Percentiles rank a stretch among this genome's conserved stretches.
Conservation (phyloP, 768 basidiomycete species). For the Suillus tomentosus region DNA sequence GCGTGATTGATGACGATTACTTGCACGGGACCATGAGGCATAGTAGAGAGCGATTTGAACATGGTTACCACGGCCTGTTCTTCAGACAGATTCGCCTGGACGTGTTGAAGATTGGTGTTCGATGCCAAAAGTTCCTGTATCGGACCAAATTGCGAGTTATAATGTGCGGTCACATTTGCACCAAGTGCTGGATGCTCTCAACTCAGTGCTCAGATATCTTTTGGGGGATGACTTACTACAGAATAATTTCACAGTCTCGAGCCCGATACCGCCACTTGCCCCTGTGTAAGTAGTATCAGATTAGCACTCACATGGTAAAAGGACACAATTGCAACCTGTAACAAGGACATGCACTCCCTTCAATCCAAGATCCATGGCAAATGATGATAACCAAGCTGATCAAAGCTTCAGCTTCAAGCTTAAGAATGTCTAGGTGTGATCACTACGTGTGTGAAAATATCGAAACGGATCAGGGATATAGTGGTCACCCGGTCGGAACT, state of each 20-base stretch:
- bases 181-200: slow-evolving; percentile 53
- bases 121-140: slow-evolving; percentile 43
- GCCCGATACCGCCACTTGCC: slow-evolving; percentile 75
- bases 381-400: not conserved
- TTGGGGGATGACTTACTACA: slow-evolving; percentile 42
- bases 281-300: slow-evolving; percentile 38
- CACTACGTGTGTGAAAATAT: not conserved
- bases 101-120: slow-evolving; percentile 34
- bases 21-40: slow-evolving; percentile 53
- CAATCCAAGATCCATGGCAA: slow-evolving; percentile 58
- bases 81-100: slow-evolving; percentile 60
- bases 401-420: not conserved
- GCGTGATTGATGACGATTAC: slow-evolving; percentile 66
- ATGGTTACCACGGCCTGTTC: slow-evolving; percentile 55
- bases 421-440: not conserved
- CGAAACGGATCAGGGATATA: slow-evolving; percentile 10
- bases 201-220: not conserved
- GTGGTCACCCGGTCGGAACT: not conserved
- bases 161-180: slow-evolving; percentile 72
- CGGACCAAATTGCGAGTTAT: slow-evolving; percentile 51
- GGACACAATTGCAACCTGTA: slow-evolving; percentile 46
- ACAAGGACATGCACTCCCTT: slow-evolving; percentile 65
- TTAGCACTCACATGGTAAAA: not conserved
- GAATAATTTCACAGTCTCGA: slow-evolving; percentile 59
- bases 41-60: slow-evolving; percentile 43